Percentiles rank a stretch among this genome's conserved stretches.
Conservation (phyloP, 2,329 filamentous ascomycete genomes). For the Neonectria sp. region DNA sequence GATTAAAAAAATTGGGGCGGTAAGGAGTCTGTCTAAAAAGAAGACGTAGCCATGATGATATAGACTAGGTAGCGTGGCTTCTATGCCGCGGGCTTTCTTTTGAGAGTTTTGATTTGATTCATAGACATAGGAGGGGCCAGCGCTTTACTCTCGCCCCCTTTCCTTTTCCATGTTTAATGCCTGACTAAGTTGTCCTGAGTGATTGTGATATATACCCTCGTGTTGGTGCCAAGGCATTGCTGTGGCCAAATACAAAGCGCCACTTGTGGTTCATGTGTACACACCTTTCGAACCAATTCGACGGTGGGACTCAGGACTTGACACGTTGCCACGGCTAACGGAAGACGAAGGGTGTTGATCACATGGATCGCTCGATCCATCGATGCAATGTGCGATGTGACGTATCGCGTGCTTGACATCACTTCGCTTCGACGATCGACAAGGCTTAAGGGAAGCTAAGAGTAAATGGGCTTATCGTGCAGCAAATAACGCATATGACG, state of each 20-base stretch:
- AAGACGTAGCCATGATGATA: conserved; percentile 41
- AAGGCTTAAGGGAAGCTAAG: neutral
- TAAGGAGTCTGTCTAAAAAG: conserved; percentile 37
- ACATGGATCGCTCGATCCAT: neutral
- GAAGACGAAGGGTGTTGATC: neutral
- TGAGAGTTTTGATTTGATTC: conserved; percentile 25
- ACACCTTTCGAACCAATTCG: neutral
- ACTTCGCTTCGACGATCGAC: conserved; percentile 1
- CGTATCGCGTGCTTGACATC: neutral
- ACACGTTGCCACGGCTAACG: neutral
- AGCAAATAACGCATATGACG: neutral
- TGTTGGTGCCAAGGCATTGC: neutral
- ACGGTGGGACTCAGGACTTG: neutral
- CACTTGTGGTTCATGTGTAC: neutral
- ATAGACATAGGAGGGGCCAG: conserved; percentile 31
- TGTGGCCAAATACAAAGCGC: neutral
- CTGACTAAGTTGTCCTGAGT: neutral
- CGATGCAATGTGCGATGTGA: neutral
- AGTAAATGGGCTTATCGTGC: neutral
- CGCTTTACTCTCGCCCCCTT: conserved; percentile 6
- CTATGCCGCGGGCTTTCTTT: conserved; percentile 18
- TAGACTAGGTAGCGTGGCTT: conserved; percentile 39
- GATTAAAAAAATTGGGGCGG: conserved; percentile 37
- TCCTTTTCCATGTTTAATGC: conserved; percentile 1
- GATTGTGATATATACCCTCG: neutral